phyloP scores from a whole-genome alignment of 139 green algal genomes.

The Ettlia oleoabundans region DNA sequence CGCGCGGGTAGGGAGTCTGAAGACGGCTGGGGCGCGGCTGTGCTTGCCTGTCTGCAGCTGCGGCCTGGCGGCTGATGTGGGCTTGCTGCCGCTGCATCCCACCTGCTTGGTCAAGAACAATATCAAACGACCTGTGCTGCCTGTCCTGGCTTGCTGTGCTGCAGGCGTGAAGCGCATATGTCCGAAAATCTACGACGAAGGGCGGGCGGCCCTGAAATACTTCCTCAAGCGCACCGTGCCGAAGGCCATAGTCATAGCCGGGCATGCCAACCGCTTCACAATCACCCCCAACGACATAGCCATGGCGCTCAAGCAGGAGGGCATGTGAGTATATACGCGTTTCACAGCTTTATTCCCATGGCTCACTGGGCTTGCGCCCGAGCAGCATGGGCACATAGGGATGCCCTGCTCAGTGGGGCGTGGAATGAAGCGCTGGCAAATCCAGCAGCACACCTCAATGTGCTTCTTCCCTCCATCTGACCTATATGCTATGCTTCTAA shows the following conservation, averaged over 20 bases:
- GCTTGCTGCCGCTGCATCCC: background rate
- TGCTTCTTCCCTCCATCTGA: no score
- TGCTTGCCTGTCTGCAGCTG: background rate
- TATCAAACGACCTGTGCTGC: background rate
- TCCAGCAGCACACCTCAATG: no score
- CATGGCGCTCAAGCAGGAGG: background rate
- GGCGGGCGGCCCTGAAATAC: background rate
- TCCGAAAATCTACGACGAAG: background rate
- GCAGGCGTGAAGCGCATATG: constrained; percentile 17
- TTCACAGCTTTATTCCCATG: no score
- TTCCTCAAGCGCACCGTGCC: background rate
- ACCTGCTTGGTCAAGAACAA: no score
- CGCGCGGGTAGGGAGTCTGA: background rate
- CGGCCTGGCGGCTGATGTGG: background rate
- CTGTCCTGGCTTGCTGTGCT: background rate
- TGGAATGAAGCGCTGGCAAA: background rate
- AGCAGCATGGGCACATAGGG: no score
- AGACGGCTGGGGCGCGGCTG: background rate
- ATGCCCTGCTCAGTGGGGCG: background rate
- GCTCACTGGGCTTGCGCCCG: no score
- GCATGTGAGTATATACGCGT: background rate
- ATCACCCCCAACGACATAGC: background rate
- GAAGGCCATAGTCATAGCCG: background rate
- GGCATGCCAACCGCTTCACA: background rate
- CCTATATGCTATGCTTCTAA: background rate